Base-by-base conservation (phyloP, 108 stramenopile species). In the Pseudonitzschia multiseries region DNA sequence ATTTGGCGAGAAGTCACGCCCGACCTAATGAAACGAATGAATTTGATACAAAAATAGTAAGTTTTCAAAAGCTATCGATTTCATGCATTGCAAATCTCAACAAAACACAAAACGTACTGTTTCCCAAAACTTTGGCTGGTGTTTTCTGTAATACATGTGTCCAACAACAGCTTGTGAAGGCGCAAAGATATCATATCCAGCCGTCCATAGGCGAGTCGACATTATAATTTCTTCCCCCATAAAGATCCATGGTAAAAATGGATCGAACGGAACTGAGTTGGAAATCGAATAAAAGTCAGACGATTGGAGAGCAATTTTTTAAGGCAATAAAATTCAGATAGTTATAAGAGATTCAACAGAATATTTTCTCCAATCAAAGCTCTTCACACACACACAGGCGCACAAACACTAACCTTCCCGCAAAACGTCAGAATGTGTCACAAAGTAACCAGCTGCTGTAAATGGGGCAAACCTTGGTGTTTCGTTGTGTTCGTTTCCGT, bases 111-210 rank as follows among this genome's bases (percentile, higher is more conserved):
- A 27, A 59, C 57, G 6, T 43, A 99, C 88, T 0, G 91, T 86
- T 69, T 97, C 97, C 98, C 98, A 99, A 76, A 99, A 99, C 72
- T 98, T 99, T n/a, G 97, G 98, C 69, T 91, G 89, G 73, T 94
- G 88, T 27, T 86, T 90, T 61, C 97, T 86, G n/a, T 89, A 86
- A 57, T 80, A 84, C 40, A 83, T 87, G 75, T 99, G 98, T 13
- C 93, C 90, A 33, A 97, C 81, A 12, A 97, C 89, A 56, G 89
- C 78, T 62, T 82, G 87, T 1, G 90, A 90, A 0, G 98, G 98
- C 63, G 87, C 86, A 78, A 97, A 99, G 33, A 99, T 97, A 79
- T 98, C 97, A 78, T 97, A 99, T 12, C 96, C 98, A 48, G 87
- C 73, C 12, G 97, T 99, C 95, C 96, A 97, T 18, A 97, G 75